A percentile compares a stretch with the other conserved stretches of the same genome.
Evolutionary conservation across 495 filamentous ascomycete species (phyloP).

Genomic region (Opeltia flavorubescens): DNA sequence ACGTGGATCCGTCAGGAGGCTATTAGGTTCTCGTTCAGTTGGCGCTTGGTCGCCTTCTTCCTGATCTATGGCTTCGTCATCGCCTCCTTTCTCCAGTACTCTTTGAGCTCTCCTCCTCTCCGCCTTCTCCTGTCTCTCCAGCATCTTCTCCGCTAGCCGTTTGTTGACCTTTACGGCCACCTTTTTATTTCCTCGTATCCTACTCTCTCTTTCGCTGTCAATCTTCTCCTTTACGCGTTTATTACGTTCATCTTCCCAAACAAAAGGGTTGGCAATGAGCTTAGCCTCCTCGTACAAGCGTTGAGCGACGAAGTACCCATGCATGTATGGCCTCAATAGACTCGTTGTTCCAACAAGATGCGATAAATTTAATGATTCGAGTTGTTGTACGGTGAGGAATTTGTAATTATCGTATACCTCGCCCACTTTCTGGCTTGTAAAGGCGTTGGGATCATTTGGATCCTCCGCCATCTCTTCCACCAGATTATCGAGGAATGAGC

Average conservation of each 20-base stretch:
- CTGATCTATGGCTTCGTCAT: conserved; percentile 24
- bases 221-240: conserved; percentile 85
- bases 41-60: conserved; percentile 6
- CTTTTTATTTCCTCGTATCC: conserved; percentile 87
- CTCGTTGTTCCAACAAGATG: conserved; percentile 80
- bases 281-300: conserved; percentile 88
- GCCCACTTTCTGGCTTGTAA: conserved; percentile 33
- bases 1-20: conserved; percentile 65
- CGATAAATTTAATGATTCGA: conserved; percentile 64
- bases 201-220: conserved; percentile 79
- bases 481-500: conserved; percentile 87
- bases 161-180: conserved; percentile 83
- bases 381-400: conserved; percentile 77
- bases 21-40: conserved; percentile 31
- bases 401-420: conserved; percentile 97
- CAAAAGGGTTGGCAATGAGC: conserved; percentile 79
- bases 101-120: conserved; percentile 48
- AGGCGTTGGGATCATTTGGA: conserved; percentile 53
- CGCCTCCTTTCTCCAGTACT: conserved; percentile 42
- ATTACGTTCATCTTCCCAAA: conserved; percentile 77
- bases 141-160: conserved; percentile 67
- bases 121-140: conserved; percentile 66
- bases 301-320: conserved; percentile 92
- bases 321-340: conserved; percentile 88
- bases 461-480: conserved; percentile 97